A percentile compares a stretch with the other conserved stretches of the same genome.
These are phyloP conservation scores for Alternaria conjuncta DNA, from an alignment of 2,329 filamentous ascomycete species.

Conservation along the genomic window DNA sequence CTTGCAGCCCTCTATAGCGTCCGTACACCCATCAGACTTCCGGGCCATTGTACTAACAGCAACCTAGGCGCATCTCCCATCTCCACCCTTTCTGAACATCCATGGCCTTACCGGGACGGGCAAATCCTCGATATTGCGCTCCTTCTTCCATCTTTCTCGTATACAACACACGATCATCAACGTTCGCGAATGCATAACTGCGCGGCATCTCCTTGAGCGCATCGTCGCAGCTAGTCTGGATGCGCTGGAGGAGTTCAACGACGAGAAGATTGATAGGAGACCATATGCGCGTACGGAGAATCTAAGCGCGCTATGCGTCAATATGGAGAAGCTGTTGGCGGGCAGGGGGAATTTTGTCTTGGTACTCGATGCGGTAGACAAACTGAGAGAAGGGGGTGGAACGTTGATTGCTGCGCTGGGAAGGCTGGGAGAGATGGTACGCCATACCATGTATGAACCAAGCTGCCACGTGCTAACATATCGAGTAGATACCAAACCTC, in stretches of 20 bases:
- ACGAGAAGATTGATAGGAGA: slow-evolving; percentile 46
- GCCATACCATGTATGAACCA: too few species aligned
- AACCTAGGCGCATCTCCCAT: slow-evolving; percentile 67
- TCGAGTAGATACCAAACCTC: slow-evolving; percentile 76
- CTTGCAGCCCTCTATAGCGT: slow-evolving; percentile 56
- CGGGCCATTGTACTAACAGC: slow-evolving; percentile 19
- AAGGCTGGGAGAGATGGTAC: slow-evolving; percentile 81
- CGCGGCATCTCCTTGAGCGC: slow-evolving; percentile 77
- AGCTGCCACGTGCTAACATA: too few species aligned
- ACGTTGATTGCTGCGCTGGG: slow-evolving; percentile 83
- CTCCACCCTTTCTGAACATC: slow-evolving; percentile 75
- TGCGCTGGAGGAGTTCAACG: slow-evolving; percentile 51
- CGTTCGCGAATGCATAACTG: slow-evolving; percentile 78
- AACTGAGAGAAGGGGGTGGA: slow-evolving; percentile 77
- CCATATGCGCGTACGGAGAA: slow-evolving; percentile 75
- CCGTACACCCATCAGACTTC: slow-evolving; percentile 8
- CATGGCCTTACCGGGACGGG: slow-evolving; percentile 88
- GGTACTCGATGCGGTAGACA: slow-evolving; percentile 87
- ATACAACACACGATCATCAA: slow-evolving; percentile 68
- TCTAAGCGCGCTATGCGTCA: slow-evolving; percentile 75
- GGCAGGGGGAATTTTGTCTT: slow-evolving; percentile 72
- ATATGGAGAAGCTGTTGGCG: slow-evolving; percentile 70
- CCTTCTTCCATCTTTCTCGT: slow-evolving; percentile 62
- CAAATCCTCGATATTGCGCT: slow-evolving; percentile 74
- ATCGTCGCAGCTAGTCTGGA: slow-evolving; percentile 62